Conservation (phyloP, 208 protist species). For the Crithidia brevicula region DNA sequence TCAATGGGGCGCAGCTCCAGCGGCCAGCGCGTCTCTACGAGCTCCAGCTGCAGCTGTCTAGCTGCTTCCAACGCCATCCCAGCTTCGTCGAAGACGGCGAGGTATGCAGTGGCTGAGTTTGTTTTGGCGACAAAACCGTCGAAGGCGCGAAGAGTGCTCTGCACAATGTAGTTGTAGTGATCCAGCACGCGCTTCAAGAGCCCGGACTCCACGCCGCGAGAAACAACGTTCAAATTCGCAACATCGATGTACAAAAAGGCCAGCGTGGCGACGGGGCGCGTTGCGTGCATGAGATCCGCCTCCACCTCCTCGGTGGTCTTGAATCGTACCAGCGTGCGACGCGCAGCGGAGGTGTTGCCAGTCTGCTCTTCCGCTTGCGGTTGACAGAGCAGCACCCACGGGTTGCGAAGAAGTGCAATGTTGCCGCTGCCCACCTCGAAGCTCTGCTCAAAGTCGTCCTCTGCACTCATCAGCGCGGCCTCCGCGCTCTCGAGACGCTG, state of each 20-base stretch:
- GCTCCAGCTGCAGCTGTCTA: slow-evolving; percentile 55
- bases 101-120: slow-evolving; percentile 58
- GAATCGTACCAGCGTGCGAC: slow-evolving; percentile 24
- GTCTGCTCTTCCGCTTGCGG: slow-evolving; percentile 27
- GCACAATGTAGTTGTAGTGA: slow-evolving; percentile 82
- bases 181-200: slow-evolving; percentile 46
- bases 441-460: slow-evolving; percentile 54
- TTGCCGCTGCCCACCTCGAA: slow-evolving; percentile 10
- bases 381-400: slow-evolving; percentile 59
- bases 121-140: slow-evolving; percentile 71
- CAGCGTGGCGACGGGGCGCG: slow-evolving; percentile 21
- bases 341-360: slow-evolving; percentile 1
- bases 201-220: slow-evolving; percentile 15
- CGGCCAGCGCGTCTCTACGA: slow-evolving; percentile 62
- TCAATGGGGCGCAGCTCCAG: slow-evolving; percentile 52
- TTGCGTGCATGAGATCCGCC: slow-evolving; percentile 26
- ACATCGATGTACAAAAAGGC: slow-evolving; percentile 72
- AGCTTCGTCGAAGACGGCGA: slow-evolving; percentile 58
- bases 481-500: slow-evolving; percentile 60
- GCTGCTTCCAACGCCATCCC: slow-evolving; percentile 67
- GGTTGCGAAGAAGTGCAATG: slow-evolving; percentile 40
- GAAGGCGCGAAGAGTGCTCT: slow-evolving; percentile 40
- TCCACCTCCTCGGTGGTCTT: slow-evolving; percentile 31
- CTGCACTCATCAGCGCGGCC: slow-evolving; percentile 54
- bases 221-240: slow-evolving; percentile 27